Evolutionary conservation across 805 yeast genomes (phyloP), one percentile per base, ranked within the genome.

Genomic region (Blastobotrys muscicola): DNA sequence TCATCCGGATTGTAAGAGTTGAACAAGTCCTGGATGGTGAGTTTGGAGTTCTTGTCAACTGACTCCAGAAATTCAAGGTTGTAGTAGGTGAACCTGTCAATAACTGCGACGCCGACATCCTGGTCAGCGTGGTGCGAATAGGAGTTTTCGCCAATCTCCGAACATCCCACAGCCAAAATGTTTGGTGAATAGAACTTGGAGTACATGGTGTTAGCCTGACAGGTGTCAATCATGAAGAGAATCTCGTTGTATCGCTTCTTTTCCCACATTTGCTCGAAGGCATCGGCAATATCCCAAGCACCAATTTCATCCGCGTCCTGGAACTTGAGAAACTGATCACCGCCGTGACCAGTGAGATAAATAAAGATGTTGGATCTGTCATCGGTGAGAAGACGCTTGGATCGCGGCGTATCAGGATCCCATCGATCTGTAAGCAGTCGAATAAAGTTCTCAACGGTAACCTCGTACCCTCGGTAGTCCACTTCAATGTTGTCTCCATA

Each of bases 291-390:
- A 64, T 92, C 99, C 66, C 85, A 82, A 8, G 95, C 80, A 1
- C 95, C 87, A 45, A 92, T 87, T 57, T 92, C 98, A 61, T 92
- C 98, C 8, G 97, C 96, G 60, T 92, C 99, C 66, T 92, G 99
- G 62, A 92, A 92, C 64, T 92, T 92, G 55, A 92, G 73, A 62
- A 92, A 92, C 62, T 92, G 97, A 56, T 89, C 86, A 42, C 99
- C 99, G 16, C 99, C 99, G 63, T 92, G 99, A 16, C 99, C 99
- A 1, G 98, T 92, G 79, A 92, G 72, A 61, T 92, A 92, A 23
- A 92, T 82, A 62, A 92, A 85, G 41, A 92, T 86, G 61, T 92
- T 92, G 29, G 95, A 85, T 59, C 86, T 80, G 60, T 89, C 97
- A 67, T 92, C 97, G 0, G 97, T 86, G 47, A 89, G 66, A 38